phyloP scores from a whole-genome alignment of 176 grass and related monocot genomes.

The Themeda triandra region DNA sequence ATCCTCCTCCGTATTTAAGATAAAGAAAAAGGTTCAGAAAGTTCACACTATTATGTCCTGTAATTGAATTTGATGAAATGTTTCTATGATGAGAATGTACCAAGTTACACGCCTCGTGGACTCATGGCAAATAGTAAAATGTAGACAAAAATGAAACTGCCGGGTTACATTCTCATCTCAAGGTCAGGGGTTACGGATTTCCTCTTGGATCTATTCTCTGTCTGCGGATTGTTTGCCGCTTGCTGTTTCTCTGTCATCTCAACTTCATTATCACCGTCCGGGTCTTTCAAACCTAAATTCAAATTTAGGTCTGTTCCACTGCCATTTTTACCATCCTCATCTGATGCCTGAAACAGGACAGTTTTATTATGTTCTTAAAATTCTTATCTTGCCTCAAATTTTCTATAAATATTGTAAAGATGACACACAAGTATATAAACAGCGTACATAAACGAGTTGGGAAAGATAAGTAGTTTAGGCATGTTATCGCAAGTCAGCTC shows the following conservation, averaged over 20 bases:
- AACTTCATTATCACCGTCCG: constrained; percentile 40
- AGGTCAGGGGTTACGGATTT: constrained; percentile 59
- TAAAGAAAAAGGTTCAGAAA: not conserved
- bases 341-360: constrained; percentile 51
- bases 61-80: constrained; percentile 20
- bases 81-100: constrained; percentile 6
- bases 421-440: not conserved
- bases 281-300: constrained; percentile 63
- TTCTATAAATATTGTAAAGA: not conserved
- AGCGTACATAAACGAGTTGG: not conserved
- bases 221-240: not conserved
- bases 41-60: constrained; percentile 11
- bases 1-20: not conserved
- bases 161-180: constrained; percentile 54
- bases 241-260: constrained; percentile 35
- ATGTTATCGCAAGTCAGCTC: not conserved
- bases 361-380: not conserved
- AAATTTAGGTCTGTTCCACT: constrained; percentile 62
- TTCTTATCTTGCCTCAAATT: not conserved
- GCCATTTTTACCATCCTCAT: constrained; percentile 43
- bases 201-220: constrained; percentile 48
- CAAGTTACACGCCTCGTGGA: constrained; percentile 21
- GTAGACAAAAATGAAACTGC: constrained; percentile 13
- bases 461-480: not conserved
- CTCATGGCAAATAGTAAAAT: constrained; percentile 27